Evolutionary conservation across 768 basidiomycete genomes (phyloP).

Genomic region (Podaxis sp.): DNA sequence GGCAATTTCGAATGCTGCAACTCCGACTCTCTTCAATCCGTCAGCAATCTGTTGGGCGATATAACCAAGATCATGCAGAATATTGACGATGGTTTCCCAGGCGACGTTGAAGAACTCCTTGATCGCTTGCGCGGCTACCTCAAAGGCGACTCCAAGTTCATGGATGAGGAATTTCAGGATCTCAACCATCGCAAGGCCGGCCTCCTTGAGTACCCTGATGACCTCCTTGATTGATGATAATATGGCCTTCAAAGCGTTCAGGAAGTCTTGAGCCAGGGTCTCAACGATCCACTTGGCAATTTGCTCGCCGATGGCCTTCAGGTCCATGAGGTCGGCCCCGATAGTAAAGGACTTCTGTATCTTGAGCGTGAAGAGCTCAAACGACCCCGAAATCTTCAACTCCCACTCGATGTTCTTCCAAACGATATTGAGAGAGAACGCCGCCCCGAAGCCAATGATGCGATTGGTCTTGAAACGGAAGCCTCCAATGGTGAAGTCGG

Average conservation of each 20-base stretch:
- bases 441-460: not conserved
- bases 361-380: not conserved
- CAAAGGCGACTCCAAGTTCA: not conserved
- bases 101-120: not conserved
- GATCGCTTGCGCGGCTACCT: not conserved
- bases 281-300: not conserved
- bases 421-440: not conserved
- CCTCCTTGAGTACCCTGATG: not conserved
- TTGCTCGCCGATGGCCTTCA: not conserved
- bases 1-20: not conserved
- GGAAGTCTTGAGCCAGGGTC: not conserved
- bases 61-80: not conserved
- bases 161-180: not conserved
- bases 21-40: not conserved
- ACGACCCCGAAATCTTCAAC: not conserved
- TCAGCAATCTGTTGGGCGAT: not conserved
- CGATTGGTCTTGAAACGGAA: not conserved
- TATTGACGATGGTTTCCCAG: not conserved
- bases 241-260: not conserved
- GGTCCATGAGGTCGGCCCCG: not conserved
- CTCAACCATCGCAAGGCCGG: not conserved
- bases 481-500: not conserved
- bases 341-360: not conserved
- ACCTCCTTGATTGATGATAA: not conserved
- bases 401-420: not conserved